phyloP scores from a whole-genome alignment of 1,284 basidiomycete genomes.

The Paramarasmius palmivorus region DNA sequence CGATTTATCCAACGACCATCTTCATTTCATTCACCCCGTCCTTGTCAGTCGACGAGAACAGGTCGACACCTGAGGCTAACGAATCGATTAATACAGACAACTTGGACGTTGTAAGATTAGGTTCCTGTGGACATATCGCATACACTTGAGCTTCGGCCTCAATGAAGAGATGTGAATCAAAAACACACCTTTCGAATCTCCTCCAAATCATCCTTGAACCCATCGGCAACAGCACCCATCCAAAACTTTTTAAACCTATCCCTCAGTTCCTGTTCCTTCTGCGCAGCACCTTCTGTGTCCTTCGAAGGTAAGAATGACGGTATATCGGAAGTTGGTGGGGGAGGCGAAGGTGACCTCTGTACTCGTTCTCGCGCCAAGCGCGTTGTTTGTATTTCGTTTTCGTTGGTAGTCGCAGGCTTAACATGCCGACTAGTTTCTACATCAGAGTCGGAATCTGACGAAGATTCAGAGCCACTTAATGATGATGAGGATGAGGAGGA shows the following conservation, averaged over 20 bases:
- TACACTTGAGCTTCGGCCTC: constrained; percentile 3
- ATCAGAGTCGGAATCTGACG: constrained; percentile 1
- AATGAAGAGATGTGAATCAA: neutral
- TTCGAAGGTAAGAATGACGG: constrained; percentile 50
- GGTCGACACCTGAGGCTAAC: constrained; percentile 71
- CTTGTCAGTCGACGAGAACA: constrained; percentile 50
- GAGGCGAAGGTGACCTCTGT: constrained; percentile 52
- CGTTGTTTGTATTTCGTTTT: constrained; percentile 8
- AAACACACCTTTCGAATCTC: constrained; percentile 67
- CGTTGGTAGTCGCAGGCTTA: neutral
- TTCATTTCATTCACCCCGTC: constrained; percentile 19
- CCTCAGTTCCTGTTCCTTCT: constrained; percentile 47
- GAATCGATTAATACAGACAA: constrained; percentile 76
- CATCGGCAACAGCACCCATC: constrained; percentile 78
- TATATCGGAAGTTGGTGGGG: constrained; percentile 49
- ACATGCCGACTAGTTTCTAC: neutral
- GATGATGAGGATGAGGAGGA: neutral
- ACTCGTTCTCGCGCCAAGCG: too few species aligned
- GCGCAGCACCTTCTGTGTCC: constrained; percentile 33
- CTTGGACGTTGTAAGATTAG: constrained; percentile 63
- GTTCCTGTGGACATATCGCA: constrained; percentile 51
- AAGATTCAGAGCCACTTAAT: constrained; percentile 3
- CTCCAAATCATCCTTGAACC: constrained; percentile 75
- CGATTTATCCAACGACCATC: neutral
- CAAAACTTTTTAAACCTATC: constrained; percentile 75